Base-by-base conservation (phyloP, 1,284 basidiomycete species). In the Thecaphora frezii region DNA sequence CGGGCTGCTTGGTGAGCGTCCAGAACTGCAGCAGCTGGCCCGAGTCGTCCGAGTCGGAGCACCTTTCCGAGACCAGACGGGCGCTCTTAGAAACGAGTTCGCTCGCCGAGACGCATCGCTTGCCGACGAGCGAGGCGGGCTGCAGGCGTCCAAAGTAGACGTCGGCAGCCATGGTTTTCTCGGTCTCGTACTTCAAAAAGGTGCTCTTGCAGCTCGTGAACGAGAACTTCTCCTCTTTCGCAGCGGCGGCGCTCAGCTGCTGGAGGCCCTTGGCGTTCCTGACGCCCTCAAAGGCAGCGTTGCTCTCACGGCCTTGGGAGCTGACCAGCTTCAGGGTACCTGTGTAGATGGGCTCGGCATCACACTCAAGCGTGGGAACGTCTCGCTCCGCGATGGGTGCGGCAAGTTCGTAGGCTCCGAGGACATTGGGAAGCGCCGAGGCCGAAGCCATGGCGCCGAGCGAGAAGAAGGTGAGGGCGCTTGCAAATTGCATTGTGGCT, bases 1-100 rank as follows among this genome's bases (percentile, higher is more conserved):
- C 48, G 12, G 56, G 58, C 55, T 61, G 59, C 30, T 66, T 58
- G 50, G 66, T 65, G 39, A 69, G 40, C 46, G 51, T 62, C 62
- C 61, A 69, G 53, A 58, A 66, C 53, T 69, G 66, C 18, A 51
- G 28, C 25, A 69, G 41, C 51, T 69, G 66, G 38, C 46, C 62
- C 30, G 66, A 69, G 40, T 69, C 66, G 44, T 69, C 66, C 23
- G 48, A 50, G 21, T 47, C 42, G 1, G 51, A 44, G 48, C 66
- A 69, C 37, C 51, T 58, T 46, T 44, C 66, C 3, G 64, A 55
- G 43, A 66, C 51, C 37, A 66, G 40, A 1, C 64, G 44, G 7
- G 44, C 55, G 26, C 58, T 44, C 21, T 4, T 12, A n/a, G 48
- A 7, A 1, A 46, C 55, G 8, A 66, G 51, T 23, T 42, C 23